Evolutionary conservation across 805 yeast species (phyloP).

Genomic region (Candida insectorum): DNA sequence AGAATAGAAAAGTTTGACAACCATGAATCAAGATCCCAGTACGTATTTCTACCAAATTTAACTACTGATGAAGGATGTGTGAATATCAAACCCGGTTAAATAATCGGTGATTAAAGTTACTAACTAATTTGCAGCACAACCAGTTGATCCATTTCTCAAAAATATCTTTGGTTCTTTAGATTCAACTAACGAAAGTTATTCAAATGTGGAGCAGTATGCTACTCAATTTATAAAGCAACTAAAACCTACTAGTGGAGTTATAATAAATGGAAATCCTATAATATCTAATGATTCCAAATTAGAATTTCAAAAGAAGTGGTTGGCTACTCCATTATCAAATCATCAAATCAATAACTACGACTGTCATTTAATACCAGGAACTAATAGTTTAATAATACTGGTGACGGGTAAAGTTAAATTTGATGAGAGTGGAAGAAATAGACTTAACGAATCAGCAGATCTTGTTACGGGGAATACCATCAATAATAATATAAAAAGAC

Average conservation of each 20-base stretch:
- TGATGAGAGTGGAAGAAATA: conserved; percentile 71
- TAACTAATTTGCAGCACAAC: conserved; percentile 16
- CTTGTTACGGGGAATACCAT: too few relatives aligned
- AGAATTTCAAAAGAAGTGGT: conserved; percentile 59
- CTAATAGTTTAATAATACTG: conserved; percentile 50
- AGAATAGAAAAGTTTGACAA: too few relatives aligned
- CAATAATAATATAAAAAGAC: conserved; percentile 38
- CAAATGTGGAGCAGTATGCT: conserved; percentile 39
- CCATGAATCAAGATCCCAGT: conserved; percentile 16
- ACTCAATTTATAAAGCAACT: conserved; percentile 50
- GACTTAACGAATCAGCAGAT: conserved; percentile 63
- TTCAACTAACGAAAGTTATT: conserved; percentile 25
- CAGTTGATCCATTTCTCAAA: conserved; percentile 39
- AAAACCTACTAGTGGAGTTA: conserved; percentile 49
- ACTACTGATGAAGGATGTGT: too few relatives aligned
- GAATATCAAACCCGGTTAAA: too few relatives aligned
- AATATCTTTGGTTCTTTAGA: conserved; percentile 33
- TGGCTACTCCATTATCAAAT: conserved; percentile 52
- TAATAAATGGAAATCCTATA: conserved; percentile 58
- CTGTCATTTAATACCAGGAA: conserved; percentile 65
- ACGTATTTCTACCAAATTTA: too few relatives aligned
- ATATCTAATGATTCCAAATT: conserved; percentile 30
- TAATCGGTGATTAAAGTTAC: too few relatives aligned
- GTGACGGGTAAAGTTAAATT: conserved; percentile 63
- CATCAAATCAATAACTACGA: conserved; percentile 66